A percentile compares a stretch with the other conserved stretches of the same genome.
phyloP scores from a whole-genome alignment of 306 rosid genomes.

The Quercus engelmannii region DNA sequence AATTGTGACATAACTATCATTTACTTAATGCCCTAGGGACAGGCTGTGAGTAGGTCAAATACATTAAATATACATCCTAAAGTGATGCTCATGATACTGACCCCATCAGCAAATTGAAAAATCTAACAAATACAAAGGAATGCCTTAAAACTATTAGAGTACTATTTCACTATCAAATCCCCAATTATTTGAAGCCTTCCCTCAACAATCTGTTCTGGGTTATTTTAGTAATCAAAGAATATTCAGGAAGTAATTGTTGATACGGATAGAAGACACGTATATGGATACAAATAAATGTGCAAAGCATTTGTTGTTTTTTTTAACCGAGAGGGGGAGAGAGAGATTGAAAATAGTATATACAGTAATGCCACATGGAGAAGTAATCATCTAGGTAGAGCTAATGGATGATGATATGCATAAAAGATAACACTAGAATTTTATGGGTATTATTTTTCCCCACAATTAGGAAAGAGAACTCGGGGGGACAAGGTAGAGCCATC shows the following conservation, averaged over 20 bases:
- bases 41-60: constrained; percentile 62
- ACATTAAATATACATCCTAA: constrained; percentile 40
- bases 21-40: constrained; percentile 45
- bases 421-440: no score
- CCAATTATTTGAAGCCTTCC: neutral
- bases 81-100: constrained; percentile 36
- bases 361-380: neutral
- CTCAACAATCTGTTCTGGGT: neutral
- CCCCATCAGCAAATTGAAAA: constrained; percentile 29
- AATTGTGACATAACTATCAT: constrained; percentile 37
- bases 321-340: neutral
- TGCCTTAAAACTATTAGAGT: no score
- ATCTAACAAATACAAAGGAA: neutral
- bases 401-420: no score
- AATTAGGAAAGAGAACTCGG: no score
- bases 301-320: no score
- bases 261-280: no score
- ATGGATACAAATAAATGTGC: no score
- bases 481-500: neutral
- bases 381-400: neutral
- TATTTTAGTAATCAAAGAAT: neutral
- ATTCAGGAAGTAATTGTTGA: neutral
- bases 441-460: no score
- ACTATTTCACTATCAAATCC: neutral
- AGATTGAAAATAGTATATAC: neutral